A percentile compares a stretch with the other conserved stretches of the same genome.
Evolutionary conservation across 805 yeast genomes (phyloP).

Genomic region (Ogataea nitratoaversa): DNA sequence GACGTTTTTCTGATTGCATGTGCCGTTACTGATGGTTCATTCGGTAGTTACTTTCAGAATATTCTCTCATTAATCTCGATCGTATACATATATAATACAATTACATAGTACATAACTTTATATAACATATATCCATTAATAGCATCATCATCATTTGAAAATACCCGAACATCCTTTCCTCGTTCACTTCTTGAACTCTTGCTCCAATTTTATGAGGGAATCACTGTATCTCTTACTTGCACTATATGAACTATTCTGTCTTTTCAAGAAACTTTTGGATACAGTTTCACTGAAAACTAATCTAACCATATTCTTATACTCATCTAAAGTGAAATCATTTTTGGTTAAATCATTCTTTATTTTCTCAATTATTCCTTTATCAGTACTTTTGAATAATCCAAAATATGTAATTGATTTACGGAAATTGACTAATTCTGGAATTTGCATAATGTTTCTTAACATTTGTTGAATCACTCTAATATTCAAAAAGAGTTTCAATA

Average conservation of each 20-base stretch:
- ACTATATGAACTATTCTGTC: slow-evolving; percentile 21
- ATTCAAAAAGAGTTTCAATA: slow-evolving; percentile 54
- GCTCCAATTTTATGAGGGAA: slow-evolving; percentile 15
- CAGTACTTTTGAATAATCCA: slow-evolving; percentile 48
- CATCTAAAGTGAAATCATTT: slow-evolving; percentile 35
- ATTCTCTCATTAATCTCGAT: too few species aligned
- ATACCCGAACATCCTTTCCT: neutral
- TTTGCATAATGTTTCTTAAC: slow-evolving; percentile 48
- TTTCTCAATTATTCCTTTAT: slow-evolving; percentile 40
- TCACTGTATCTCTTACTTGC: slow-evolving; percentile 24
- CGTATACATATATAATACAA: too few species aligned
- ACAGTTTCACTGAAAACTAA: slow-evolving; percentile 44
- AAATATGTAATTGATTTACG: slow-evolving; percentile 50
- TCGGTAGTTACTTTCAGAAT: too few species aligned
- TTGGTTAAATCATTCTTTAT: slow-evolving; percentile 24
- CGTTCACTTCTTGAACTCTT: slow-evolving; percentile 6
- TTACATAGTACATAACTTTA: neutral
- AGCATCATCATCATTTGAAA: too few species aligned
- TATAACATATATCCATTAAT: too few species aligned
- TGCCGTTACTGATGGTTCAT: too few species aligned
- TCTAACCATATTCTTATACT: slow-evolving; percentile 47
- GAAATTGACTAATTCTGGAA: slow-evolving; percentile 53
- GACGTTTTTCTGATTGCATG: too few species aligned
- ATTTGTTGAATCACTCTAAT: slow-evolving; percentile 66
- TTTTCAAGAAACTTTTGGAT: slow-evolving; percentile 15